A percentile compares a stretch with the other conserved stretches of the same genome.
These are phyloP conservation scores for Diutina siamensis DNA, from an alignment of 1,139 yeast genomes.

Conservation along the genomic window DNA sequence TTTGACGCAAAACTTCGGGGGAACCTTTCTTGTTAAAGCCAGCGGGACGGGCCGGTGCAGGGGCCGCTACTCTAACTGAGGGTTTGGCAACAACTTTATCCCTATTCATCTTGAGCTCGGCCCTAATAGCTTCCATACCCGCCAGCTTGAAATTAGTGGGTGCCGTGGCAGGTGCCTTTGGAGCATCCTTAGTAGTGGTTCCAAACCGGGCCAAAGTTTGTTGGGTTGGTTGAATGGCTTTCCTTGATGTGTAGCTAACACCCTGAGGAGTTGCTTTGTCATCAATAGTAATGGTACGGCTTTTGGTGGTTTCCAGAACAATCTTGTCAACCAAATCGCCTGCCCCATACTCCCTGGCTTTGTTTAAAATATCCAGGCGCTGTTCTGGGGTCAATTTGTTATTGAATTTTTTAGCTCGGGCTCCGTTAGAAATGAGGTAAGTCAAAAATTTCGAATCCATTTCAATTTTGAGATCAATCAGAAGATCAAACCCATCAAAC, in stretches of 20 bases:
- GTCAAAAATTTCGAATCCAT: constrained; percentile 40
- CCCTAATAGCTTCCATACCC: constrained; percentile 30
- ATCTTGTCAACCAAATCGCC: constrained; percentile 38
- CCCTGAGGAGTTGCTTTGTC: neutral
- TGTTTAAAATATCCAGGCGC: constrained; percentile 40
- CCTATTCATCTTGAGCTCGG: constrained; percentile 18
- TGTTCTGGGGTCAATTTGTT: constrained; percentile 55
- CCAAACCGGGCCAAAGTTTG: constrained; percentile 5
- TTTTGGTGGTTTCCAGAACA: constrained; percentile 21
- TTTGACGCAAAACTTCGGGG: constrained; percentile 25
- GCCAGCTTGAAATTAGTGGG: constrained; percentile 18
- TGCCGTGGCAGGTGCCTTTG: constrained; percentile 27
- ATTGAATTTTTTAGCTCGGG: constrained; percentile 52
- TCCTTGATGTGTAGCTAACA: neutral
- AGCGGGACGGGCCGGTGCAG: constrained; percentile 70
- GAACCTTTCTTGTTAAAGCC: constrained; percentile 50
- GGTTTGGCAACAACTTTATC: constrained; percentile 12
- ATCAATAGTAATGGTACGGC: neutral
- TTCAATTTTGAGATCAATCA: constrained; percentile 37
- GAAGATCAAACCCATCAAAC: constrained; percentile 53
- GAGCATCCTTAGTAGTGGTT: constrained; percentile 19
- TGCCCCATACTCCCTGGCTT: constrained; percentile 44
- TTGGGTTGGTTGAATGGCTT: neutral
- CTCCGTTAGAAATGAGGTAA: constrained; percentile 50
- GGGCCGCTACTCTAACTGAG: constrained; percentile 25